A percentile compares a stretch with the other conserved stretches of the same genome.
These are phyloP conservation scores for Suhomyces bokatorum DNA, from an alignment of 1,139 yeast genomes.

Conservation along the genomic window DNA sequence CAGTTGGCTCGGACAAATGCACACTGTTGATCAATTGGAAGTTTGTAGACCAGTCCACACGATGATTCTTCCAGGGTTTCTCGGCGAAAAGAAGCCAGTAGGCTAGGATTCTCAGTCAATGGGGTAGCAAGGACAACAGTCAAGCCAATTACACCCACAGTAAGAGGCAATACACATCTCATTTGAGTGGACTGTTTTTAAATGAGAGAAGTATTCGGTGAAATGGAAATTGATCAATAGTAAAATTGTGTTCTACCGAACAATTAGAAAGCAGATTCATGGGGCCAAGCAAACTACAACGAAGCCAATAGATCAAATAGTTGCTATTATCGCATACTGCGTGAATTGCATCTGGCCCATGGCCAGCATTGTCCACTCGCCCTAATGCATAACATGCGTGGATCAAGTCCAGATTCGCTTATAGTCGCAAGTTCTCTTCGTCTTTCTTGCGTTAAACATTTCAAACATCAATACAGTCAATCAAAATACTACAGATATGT, in stretches of 20 bases:
- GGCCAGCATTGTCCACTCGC: no score
- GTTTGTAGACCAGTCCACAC: constrained; percentile 17
- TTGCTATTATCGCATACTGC: no score
- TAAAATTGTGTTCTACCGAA: no score
- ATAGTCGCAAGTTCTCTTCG: no score
- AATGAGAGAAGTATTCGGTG: background rate
- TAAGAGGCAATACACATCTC: background rate
- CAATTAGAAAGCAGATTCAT: no score
- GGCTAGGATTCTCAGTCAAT: background rate
- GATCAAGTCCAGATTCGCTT: no score
- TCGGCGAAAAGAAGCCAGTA: background rate
- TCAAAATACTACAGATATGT: constrained; percentile 40
- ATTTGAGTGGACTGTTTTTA: background rate
- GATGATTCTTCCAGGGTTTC: background rate
- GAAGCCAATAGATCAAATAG: no score
- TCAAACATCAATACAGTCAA: background rate
- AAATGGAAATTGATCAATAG: background rate
- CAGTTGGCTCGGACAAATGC: constrained; percentile 42
- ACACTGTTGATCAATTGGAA: constrained; percentile 43
- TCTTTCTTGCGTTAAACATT: no score
- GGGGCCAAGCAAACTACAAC: no score
- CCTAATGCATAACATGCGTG: no score
- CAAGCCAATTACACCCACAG: background rate
- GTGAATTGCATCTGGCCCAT: no score
- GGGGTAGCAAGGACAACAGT: background rate